Evolutionary conservation across 2,329 filamentous ascomycete genomes (phyloP), one percentile per base, ranked within the genome.

Genomic region (Neofusicoccum laricinum): DNA sequence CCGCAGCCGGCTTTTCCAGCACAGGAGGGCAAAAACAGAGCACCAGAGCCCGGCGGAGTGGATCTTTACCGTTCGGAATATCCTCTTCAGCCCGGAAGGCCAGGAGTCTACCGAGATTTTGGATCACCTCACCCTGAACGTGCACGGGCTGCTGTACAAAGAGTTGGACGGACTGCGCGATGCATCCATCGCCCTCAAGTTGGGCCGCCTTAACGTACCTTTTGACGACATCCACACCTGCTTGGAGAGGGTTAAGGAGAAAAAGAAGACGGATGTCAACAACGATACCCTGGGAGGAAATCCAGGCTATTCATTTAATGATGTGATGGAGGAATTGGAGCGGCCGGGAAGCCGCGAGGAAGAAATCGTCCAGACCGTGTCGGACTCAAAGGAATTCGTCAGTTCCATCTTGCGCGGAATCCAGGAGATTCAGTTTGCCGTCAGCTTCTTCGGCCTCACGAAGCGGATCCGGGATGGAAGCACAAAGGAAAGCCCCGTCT

Each of bases 381-480:
- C 93, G 0, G 93, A 97, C 72, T 97, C 93, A 0, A 94, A 93
- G 71, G 93, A 97, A 67, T 95, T 99, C 73, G 85, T 93, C 64
- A 91, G 90, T 74, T 97, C 95, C 0, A 89, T 97, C 46, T 81
- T 99, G 57, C 87, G 92, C 49, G 95, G 95, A 59, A 92, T 99
- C 68, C 96, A 97, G 74, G 95, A 99, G 76, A 90, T 99, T 12
- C 95, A 99, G 76, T 92, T 99, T 71, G 94, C 93, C 0, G 87
- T 98, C 73, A 94, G 94, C 77, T 95, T 94, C 76, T 85, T 97
- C 69, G 92, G 92, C 17, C 79, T 99, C 65, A 93, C 92, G 21
- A 95, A 93, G 76, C 89, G 88, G 70, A 84, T 97, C 12, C 84
- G 89, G 43, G 84, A 87, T 1, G 82, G 91, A 65, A 86, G 88